Evolutionary conservation across 345 rosid genomes (phyloP).

Genomic region (Brassica carinata): DNA sequence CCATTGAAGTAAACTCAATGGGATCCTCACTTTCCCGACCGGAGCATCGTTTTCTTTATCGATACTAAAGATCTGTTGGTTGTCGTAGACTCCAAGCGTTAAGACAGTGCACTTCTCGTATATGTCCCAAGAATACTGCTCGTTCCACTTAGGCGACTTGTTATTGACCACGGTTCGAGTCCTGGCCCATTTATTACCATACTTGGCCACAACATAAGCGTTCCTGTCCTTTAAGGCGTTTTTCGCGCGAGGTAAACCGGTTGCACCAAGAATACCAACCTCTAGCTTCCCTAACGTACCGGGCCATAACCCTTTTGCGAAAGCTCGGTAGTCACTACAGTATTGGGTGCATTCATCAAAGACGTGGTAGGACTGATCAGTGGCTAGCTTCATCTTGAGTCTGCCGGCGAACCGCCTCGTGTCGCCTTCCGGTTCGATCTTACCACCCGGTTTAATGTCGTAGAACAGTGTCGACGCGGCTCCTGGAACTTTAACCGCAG

Average conservation of each 20-base stretch:
- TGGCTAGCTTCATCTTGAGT: slow-evolving; percentile 26
- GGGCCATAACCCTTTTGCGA: slow-evolving; percentile 24
- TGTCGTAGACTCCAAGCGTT: slow-evolving; percentile 30
- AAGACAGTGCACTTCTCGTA: slow-evolving; percentile 21
- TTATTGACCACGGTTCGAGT: slow-evolving; percentile 31
- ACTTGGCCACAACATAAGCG: slow-evolving; percentile 31
- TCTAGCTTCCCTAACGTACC: slow-evolving; percentile 20
- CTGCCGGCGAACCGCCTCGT: slow-evolving; percentile 24
- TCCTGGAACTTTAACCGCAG: slow-evolving; percentile 24
- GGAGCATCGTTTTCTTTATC: not conserved
- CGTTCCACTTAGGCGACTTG: slow-evolving; percentile 26
- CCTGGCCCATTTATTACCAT: slow-evolving; percentile 36
- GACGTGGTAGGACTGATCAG: slow-evolving; percentile 36
- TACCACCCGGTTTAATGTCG: slow-evolving; percentile 8
- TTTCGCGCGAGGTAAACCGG: not conserved
- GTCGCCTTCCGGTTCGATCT: not conserved
- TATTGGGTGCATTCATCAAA: slow-evolving; percentile 14
- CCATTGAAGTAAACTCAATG: not conserved
- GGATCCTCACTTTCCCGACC: slow-evolving; percentile 32
- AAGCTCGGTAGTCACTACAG: slow-evolving; percentile 31
- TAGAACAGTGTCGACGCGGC: slow-evolving; percentile 8
- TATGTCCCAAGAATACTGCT: slow-evolving; percentile 30
- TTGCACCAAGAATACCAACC: slow-evolving; percentile 23
- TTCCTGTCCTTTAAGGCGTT: not conserved
- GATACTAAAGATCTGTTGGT: not conserved